Evolutionary conservation across 1,284 basidiomycete genomes (phyloP).

Genomic region (Heterobasidion irregulare): DNA sequence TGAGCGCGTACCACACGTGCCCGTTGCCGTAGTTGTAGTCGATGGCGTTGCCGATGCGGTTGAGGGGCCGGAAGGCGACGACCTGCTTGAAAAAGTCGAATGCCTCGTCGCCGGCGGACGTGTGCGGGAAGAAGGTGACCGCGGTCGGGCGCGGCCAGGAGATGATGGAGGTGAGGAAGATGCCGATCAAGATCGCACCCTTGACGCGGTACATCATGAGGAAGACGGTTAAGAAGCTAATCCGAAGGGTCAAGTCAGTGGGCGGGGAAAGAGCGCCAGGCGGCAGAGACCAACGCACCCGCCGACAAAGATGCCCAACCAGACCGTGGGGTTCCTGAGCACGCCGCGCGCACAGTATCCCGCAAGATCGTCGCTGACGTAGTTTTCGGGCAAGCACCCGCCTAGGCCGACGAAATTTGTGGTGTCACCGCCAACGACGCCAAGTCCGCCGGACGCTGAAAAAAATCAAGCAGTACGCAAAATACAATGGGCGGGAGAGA

Average conservation of each 20-base stretch:
- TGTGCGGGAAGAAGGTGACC: slow-evolving; percentile 83
- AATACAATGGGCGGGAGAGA: too few relatives aligned
- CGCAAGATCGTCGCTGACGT: slow-evolving; percentile 28
- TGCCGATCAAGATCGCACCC: slow-evolving; percentile 79
- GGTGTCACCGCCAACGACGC: slow-evolving; percentile 71
- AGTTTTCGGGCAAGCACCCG: slow-evolving; percentile 53
- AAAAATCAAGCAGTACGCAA: slow-evolving; percentile 4
- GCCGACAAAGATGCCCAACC: slow-evolving; percentile 86
- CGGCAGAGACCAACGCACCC: slow-evolving; percentile 39
- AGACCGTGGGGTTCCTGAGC: slow-evolving; percentile 70
- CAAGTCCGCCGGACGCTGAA: slow-evolving; percentile 56
- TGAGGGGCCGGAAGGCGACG: slow-evolving; percentile 65
- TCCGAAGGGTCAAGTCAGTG: background rate
- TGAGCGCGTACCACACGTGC: slow-evolving; percentile 79
- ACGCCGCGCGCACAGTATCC: slow-evolving; percentile 64
- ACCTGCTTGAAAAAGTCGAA: slow-evolving; percentile 88
- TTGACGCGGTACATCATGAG: slow-evolving; percentile 83
- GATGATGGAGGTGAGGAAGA: slow-evolving; percentile 80
- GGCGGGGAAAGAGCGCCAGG: background rate
- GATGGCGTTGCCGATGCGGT: slow-evolving; percentile 53
- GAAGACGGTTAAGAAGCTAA: slow-evolving; percentile 65
- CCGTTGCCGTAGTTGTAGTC: slow-evolving; percentile 59
- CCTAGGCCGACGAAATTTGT: slow-evolving; percentile 75
- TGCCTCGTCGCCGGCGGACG: slow-evolving; percentile 53
- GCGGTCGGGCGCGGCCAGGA: slow-evolving; percentile 80